Evolutionary conservation across 345 rosid species (phyloP).

Genomic region (Eucalyptus microcorys): DNA sequence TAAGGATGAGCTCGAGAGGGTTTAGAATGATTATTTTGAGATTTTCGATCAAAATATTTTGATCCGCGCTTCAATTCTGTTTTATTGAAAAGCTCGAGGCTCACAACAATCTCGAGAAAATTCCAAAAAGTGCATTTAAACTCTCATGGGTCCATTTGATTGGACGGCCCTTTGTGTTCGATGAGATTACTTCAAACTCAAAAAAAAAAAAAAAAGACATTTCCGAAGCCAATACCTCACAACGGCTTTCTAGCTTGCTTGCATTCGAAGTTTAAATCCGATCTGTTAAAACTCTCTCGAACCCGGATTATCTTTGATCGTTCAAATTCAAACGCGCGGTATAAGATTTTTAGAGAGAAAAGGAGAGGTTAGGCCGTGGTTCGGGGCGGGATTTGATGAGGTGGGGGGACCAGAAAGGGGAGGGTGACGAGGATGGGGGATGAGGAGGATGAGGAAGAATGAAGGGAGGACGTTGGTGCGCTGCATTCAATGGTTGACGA

Average conservation of each 20-base stretch:
- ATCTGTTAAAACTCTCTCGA: neutral
- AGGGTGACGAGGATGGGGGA: neutral
- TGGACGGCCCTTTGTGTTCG: accelerated
- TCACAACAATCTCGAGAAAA: neutral
- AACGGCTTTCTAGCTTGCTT: neutral
- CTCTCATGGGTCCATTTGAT: neutral
- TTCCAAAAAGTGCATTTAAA: accelerated
- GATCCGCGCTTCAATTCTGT: accelerated
- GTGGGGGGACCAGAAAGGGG: neutral
- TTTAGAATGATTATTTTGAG: accelerated
- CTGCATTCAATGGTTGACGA: neutral
- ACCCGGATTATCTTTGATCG: too few relatives aligned
- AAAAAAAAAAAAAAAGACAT: too few relatives aligned
- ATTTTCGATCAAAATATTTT: neutral
- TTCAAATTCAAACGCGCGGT: neutral
- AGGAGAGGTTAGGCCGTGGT: neutral
- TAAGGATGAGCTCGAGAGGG: neutral
- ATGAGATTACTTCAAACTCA: neutral
- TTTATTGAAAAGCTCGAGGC: neutral
- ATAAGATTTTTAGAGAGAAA: neutral
- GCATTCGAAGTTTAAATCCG: neutral
- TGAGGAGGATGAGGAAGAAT: neutral
- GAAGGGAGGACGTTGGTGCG: neutral
- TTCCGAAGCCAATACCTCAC: neutral
- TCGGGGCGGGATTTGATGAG: neutral